Evolutionary conservation across 2,329 filamentous ascomycete species (phyloP).

Genomic region (Colletotrichum sidae): DNA sequence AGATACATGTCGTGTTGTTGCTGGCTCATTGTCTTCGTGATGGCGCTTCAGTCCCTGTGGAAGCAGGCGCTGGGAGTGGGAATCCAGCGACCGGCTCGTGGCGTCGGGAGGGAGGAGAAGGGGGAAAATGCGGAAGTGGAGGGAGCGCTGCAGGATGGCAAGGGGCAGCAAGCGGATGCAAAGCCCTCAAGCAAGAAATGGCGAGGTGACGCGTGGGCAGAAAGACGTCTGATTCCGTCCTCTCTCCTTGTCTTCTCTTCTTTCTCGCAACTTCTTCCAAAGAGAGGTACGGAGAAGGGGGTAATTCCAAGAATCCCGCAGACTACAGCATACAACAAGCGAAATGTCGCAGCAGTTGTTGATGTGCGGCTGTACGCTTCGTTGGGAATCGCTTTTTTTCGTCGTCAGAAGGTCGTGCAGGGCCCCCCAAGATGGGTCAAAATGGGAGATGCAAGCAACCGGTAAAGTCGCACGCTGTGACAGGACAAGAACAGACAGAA

Average conservation of each 20-base stretch:
- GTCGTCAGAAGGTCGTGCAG: conserved; percentile 27
- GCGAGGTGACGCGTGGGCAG: conserved; percentile 18
- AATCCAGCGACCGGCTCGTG: conserved; percentile 31
- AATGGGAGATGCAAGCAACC: conserved; percentile 31
- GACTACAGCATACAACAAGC: conserved; percentile 18
- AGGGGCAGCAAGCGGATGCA: conserved; percentile 29
- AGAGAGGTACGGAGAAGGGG: no score
- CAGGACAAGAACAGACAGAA: conserved; percentile 15
- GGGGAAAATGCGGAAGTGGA: conserved; percentile 20
- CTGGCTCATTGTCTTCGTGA: conserved; percentile 55
- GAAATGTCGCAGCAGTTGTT: conserved; percentile 21
- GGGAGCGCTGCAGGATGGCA: conserved; percentile 28
- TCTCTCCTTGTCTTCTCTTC: no score
- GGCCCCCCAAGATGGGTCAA: conserved; percentile 30
- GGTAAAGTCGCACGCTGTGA: conserved; percentile 30
- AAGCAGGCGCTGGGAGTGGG: conserved; percentile 22
- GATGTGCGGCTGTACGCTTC: conserved; percentile 30
- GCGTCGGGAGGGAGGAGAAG: conserved; percentile 13
- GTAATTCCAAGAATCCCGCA: no score
- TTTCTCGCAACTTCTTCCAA: no score
- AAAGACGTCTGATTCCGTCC: background rate
- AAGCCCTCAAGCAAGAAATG: conserved; percentile 26
- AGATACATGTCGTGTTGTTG: conserved; percentile 78
- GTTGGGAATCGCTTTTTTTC: conserved; percentile 22
- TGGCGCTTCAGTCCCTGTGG: conserved; percentile 13